Evolutionary conservation across 495 filamentous ascomycete genomes (phyloP).

Genomic region (Daldinia caldariorum): DNA sequence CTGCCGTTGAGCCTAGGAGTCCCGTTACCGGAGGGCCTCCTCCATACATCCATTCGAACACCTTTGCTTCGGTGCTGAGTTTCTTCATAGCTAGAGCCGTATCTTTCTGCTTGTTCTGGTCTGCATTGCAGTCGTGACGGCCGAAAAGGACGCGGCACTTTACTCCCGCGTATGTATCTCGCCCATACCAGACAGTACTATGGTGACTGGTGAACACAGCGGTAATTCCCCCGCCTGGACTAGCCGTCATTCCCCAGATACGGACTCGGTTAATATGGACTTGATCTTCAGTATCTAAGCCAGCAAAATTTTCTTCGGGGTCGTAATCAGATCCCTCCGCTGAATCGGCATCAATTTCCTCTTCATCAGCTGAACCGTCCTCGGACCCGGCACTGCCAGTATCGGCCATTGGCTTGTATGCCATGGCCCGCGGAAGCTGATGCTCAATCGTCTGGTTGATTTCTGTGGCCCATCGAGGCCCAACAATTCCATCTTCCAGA

Average conservation of each 20-base stretch:
- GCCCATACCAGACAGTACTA: slow-evolving; percentile 51
- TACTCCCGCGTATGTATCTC: slow-evolving; percentile 55
- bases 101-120: slow-evolving; percentile 11
- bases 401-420: slow-evolving; percentile 21
- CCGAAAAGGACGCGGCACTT: slow-evolving; percentile 55
- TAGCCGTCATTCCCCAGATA: slow-evolving; percentile 56
- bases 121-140: slow-evolving; percentile 31
- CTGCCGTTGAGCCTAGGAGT: slow-evolving; percentile 16
- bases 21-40: slow-evolving; percentile 54
- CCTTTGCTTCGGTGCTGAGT: slow-evolving; percentile 55
- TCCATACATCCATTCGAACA: slow-evolving; percentile 62
- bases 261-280: slow-evolving; percentile 57
- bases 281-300: slow-evolving; percentile 43
- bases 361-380: slow-evolving; percentile 24
- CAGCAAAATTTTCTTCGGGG: slow-evolving; percentile 35
- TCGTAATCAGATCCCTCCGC: slow-evolving; percentile 43
- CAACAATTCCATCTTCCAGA: slow-evolving; percentile 26
- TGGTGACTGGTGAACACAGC: slow-evolving; percentile 54
- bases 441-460: slow-evolving; percentile 54
- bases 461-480: slow-evolving; percentile 55
- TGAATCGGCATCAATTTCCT: slow-evolving; percentile 34
- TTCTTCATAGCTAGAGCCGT: slow-evolving; percentile 17
- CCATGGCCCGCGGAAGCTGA: slow-evolving; percentile 44
- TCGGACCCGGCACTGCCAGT: slow-evolving; percentile 15
- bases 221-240: slow-evolving; percentile 55